Conservation (phyloP, 2,329 filamentous ascomycete genomes). For the Ascochyta koolunga region DNA sequence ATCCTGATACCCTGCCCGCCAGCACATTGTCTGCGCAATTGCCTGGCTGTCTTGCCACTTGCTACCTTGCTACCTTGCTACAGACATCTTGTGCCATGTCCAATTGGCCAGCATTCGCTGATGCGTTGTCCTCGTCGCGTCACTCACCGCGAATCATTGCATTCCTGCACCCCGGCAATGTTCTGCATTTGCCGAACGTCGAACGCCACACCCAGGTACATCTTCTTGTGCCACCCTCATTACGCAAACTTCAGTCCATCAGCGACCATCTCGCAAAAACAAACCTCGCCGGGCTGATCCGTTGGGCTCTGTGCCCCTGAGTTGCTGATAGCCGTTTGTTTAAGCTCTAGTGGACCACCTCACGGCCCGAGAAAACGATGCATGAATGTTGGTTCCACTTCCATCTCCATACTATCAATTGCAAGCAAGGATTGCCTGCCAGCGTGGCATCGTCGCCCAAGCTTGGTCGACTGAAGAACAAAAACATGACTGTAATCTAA, state of each 20-base stretch:
- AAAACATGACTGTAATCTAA: not conserved
- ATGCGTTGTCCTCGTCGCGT: constrained; percentile 36
- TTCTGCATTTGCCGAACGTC: constrained; percentile 12
- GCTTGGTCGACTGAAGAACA: constrained; percentile 1
- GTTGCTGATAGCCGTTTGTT: constrained; percentile 16
- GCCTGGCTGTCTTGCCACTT: constrained; percentile 12
- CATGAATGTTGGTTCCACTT: constrained; percentile 14
- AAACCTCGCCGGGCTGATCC: not conserved
- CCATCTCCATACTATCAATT: constrained; percentile 10
- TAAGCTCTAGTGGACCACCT: constrained; percentile 9
- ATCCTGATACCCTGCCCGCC: constrained; percentile 5
- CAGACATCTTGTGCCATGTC: not conserved
- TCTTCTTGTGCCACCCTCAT: constrained; percentile 7
- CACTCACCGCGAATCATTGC: constrained; percentile 27
- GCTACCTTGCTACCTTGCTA: too few relatives aligned
- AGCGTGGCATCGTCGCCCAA: constrained; percentile 13
- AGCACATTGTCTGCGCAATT: constrained; percentile 9
- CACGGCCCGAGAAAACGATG: constrained; percentile 9
- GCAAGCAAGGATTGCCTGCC: constrained; percentile 16
- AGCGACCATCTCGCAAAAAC: not conserved
- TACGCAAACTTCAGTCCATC: constrained; percentile 2
- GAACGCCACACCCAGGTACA: constrained; percentile 17
- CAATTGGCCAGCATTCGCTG: constrained; percentile 22
- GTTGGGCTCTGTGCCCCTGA: constrained; percentile 12
- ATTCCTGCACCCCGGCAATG: constrained; percentile 2